These are phyloP conservation scores for Coemansia sp. DNA, from an alignment of 192 early-diverging fungal species.

Conservation along the genomic window DNA sequence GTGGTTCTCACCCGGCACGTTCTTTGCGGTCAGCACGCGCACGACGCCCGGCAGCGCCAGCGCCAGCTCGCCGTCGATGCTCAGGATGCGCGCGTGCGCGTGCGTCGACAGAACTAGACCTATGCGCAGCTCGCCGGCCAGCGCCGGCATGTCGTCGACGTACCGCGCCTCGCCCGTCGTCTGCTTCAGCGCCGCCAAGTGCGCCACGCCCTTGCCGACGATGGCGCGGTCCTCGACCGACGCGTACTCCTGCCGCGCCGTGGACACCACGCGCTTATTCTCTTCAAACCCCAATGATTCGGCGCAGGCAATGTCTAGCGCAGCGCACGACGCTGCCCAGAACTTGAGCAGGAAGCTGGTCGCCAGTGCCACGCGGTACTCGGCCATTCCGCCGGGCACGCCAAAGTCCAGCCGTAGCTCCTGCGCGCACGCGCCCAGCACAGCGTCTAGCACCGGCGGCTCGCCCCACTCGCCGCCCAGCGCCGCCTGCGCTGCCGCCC, in stretches of 20 bases:
- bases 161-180: constrained; percentile 84
- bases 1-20: constrained; percentile 69
- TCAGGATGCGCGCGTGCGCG: constrained; percentile 70
- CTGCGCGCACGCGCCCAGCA: constrained; percentile 72
- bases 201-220: constrained; percentile 72
- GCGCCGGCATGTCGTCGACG: constrained; percentile 79
- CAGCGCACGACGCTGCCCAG: constrained; percentile 1
- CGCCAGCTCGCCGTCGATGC: constrained; percentile 64
- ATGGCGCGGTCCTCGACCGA: constrained; percentile 39
- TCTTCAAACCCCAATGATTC: constrained; percentile 20
- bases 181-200: constrained; percentile 80
- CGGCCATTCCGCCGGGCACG: constrained; percentile 60
- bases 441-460: constrained; percentile 59
- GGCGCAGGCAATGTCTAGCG: constrained; percentile 5
- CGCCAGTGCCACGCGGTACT: constrained; percentile 64
- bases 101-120: constrained; percentile 67
- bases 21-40: constrained; percentile 66
- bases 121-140: constrained; percentile 70
- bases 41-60: constrained; percentile 65
- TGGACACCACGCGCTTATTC: constrained; percentile 4
- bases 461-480: constrained; percentile 64
- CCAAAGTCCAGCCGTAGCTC: constrained; percentile 54
- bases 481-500: constrained; percentile 43
- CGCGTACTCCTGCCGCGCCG: constrained; percentile 57
- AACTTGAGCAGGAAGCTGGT: constrained; percentile 66